Conservation (phyloP, 305 asterid species). For the Fraxinus sp. region DNA sequence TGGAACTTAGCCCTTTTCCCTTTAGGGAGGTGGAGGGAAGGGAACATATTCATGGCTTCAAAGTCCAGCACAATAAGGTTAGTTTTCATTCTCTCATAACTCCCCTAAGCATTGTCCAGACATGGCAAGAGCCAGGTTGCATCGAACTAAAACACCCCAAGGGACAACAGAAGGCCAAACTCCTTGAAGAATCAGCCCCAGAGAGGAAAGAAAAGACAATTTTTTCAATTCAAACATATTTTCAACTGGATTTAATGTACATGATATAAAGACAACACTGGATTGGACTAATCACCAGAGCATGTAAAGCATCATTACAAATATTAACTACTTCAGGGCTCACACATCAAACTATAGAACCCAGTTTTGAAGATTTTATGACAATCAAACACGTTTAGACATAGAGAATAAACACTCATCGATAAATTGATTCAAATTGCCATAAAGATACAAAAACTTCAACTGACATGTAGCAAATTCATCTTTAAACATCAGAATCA, state of each 20-base stretch:
- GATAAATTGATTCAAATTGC: neutral
- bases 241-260: neutral
- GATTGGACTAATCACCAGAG: neutral
- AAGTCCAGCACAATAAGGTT: neutral
- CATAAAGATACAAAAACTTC: neutral
- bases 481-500: neutral
- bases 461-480: neutral
- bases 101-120: neutral
- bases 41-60: neutral
- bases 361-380: neutral
- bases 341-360: neutral
- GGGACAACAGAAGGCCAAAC: neutral
- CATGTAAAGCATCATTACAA: neutral
- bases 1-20: neutral
- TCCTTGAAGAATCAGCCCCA: neutral
- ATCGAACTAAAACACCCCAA: neutral
- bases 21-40: neutral
- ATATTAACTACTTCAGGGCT: neutral
- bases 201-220: neutral
- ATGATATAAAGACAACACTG: neutral
- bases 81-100: neutral
- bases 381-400: neutral
- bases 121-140: neutral
- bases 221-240: neutral
- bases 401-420: neutral